Conservation (phyloP, 1,284 basidiomycete species). For the Meira nashicola region DNA sequence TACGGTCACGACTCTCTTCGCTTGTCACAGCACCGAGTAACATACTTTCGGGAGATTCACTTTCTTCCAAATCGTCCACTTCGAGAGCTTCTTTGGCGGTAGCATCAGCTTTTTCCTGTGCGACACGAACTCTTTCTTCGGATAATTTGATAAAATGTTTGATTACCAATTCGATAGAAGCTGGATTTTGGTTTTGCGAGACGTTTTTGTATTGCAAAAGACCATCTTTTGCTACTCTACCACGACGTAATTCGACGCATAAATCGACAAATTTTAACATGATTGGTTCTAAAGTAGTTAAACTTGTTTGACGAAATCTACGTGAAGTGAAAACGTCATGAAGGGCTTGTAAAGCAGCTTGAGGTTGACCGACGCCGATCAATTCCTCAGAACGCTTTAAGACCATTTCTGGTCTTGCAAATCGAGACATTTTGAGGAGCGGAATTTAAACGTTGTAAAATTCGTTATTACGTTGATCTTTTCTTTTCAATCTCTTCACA, state of each 20-base stretch:
- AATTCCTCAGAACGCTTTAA: constrained; percentile 84
- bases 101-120: constrained; percentile 49
- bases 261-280: constrained; percentile 85
- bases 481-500: too few species aligned
- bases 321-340: constrained; percentile 90
- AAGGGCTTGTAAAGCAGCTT: constrained; percentile 80
- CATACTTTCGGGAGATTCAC: constrained; percentile 86
- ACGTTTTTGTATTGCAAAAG: constrained; percentile 71
- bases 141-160: constrained; percentile 81
- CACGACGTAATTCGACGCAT: constrained; percentile 91
- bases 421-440: constrained; percentile 63
- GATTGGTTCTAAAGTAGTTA: constrained; percentile 87
- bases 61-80: constrained; percentile 58
- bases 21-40: constrained; percentile 80
- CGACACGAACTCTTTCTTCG: constrained; percentile 64
- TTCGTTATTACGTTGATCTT: too few species aligned
- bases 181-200: constrained; percentile 81
- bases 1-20: constrained; percentile 88
- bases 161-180: constrained; percentile 87
- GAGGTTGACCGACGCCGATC: constrained; percentile 79
- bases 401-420: constrained; percentile 83
- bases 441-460: background rate
- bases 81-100: constrained; percentile 48
- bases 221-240: constrained; percentile 87
- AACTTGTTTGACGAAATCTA: constrained; percentile 85